Evolutionary conservation across 1,284 basidiomycete genomes (phyloP).

Genomic region (Xerocomus nothofagi): DNA sequence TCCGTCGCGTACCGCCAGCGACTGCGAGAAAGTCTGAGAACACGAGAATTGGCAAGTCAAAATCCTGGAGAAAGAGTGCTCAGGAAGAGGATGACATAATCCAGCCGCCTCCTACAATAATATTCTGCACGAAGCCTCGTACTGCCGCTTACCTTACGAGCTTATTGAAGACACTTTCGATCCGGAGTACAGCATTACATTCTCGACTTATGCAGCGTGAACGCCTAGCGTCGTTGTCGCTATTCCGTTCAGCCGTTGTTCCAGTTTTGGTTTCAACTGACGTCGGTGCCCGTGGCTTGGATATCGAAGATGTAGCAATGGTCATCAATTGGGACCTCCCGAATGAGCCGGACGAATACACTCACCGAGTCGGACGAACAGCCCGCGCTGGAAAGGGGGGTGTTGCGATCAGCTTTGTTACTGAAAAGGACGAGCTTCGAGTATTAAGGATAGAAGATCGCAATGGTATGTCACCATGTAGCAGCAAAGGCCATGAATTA

Average conservation of each 20-base stretch:
- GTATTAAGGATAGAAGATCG: slow-evolving; percentile 84
- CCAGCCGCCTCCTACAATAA: slow-evolving; percentile 90
- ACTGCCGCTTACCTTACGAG: slow-evolving; percentile 90
- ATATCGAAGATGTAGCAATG: slow-evolving; percentile 94
- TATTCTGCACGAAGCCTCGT: slow-evolving; percentile 87
- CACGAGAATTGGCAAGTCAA: slow-evolving; percentile 36
- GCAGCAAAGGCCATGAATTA: not conserved
- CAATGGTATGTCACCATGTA: slow-evolving; percentile 61
- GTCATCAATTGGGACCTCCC: slow-evolving; percentile 98
- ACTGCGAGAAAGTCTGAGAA: slow-evolving; percentile 32
- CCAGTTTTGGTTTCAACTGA: slow-evolving; percentile 94
- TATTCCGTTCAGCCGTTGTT: slow-evolving; percentile 88
- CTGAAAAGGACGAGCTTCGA: slow-evolving; percentile 88
- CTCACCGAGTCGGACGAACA: slow-evolving; percentile 85
- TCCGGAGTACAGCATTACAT: slow-evolving; percentile 89
- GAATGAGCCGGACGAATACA: slow-evolving; percentile 72
- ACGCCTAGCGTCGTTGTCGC: slow-evolving; percentile 76
- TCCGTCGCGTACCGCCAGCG: slow-evolving; percentile 63
- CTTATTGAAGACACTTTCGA: slow-evolving; percentile 75
- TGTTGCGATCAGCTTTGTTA: slow-evolving; percentile 91
- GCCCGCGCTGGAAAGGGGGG: slow-evolving; percentile 92
- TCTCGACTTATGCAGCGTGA: slow-evolving; percentile 91
- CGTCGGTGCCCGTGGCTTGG: slow-evolving; percentile 91
- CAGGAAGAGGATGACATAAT: slow-evolving; percentile 52
- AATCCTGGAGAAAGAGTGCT: slow-evolving; percentile 33